Base-by-base conservation (phyloP, 805 yeast genomes). In the Grigorovia yakushimaensis region DNA sequence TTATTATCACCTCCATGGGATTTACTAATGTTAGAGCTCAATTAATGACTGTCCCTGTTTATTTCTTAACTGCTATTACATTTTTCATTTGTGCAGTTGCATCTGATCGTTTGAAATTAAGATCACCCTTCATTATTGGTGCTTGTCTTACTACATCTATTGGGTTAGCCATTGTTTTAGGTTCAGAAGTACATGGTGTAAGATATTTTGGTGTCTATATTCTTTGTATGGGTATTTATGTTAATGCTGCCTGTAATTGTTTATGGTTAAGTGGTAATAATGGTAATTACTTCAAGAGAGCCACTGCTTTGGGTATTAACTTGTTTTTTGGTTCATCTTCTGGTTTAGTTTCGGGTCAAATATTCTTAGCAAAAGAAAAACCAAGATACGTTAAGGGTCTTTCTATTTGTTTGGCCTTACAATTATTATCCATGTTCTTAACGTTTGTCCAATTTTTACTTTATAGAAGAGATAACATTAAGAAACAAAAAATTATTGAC, bases 1-100 rank as follows among this genome's bases (percentile, higher is more conserved):
- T 68, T 30, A 58, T 65, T 48, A 52, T 57, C 45, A 46, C 61
- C 39, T 49, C 67, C 48, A 49, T 65, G 62, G 64, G 71, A 51
- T 54, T 81, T 69, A 73, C 86, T 2, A 81, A 86, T 2, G 82
- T 79, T 56, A 70, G 76, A 47, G 91, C 94, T 9, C 88, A 88
- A 64, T 76, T 82, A 47, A 82, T 81, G 66, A 83, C 95, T 0
- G 85, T 88, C 43, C 88, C 87, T 54, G 94, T 95, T 19, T 88
- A 94, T 89, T 71, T 85, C 39, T 68, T 74, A 24, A 85, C 95
- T 0, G 83, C 87, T 58, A 88, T 82, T 5, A 68, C 76, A 33
- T 76, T 82, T 41, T 79, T 82, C 66, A 56, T 77, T 4, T 52
- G 74, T n/a, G 91, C 95, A 0, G 67, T 71, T 49, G 51, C 72